Conservation (phyloP, 257 asterid genomes). For the Gentiana macrophylla region DNA sequence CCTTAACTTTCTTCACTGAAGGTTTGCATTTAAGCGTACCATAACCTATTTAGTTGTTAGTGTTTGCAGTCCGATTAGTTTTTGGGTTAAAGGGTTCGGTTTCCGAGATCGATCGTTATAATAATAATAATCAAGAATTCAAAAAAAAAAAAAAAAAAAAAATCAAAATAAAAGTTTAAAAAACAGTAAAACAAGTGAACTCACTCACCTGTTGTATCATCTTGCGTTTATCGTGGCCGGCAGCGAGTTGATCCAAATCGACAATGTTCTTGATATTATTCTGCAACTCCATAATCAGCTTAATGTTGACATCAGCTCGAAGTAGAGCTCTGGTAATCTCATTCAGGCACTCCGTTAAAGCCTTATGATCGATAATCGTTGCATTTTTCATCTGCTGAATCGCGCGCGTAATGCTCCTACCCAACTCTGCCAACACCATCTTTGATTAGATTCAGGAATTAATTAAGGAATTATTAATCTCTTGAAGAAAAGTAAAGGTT, state of each 20-base stretch:
- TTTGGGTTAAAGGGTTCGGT: too few relatives aligned
- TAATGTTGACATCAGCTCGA: slow-evolving; percentile 69
- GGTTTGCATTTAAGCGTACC: too few relatives aligned
- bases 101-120: too few relatives aligned
- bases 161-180: not conserved
- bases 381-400: slow-evolving; percentile 95
- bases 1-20: too few relatives aligned
- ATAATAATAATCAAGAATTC: too few relatives aligned
- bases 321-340: slow-evolving; percentile 85
- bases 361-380: slow-evolving; percentile 73
- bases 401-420: slow-evolving; percentile 78
- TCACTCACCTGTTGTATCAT: slow-evolving; percentile 57
- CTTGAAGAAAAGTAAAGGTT: too few relatives aligned
- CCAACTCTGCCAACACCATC: slow-evolving; percentile 84
- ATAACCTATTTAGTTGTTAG: too few relatives aligned
- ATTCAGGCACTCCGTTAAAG: slow-evolving; percentile 69
- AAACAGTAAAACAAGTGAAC: not conserved
- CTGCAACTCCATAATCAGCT: slow-evolving; percentile 67
- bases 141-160: too few relatives aligned
- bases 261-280: slow-evolving; percentile 64
- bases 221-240: slow-evolving; percentile 79
- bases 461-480: too few relatives aligned
- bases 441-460: slow-evolving; percentile 3
- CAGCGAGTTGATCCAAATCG: slow-evolving; percentile 74
- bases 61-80: too few relatives aligned